Conservation (phyloP, 148 eudicot species). For the Silene uniflora region DNA sequence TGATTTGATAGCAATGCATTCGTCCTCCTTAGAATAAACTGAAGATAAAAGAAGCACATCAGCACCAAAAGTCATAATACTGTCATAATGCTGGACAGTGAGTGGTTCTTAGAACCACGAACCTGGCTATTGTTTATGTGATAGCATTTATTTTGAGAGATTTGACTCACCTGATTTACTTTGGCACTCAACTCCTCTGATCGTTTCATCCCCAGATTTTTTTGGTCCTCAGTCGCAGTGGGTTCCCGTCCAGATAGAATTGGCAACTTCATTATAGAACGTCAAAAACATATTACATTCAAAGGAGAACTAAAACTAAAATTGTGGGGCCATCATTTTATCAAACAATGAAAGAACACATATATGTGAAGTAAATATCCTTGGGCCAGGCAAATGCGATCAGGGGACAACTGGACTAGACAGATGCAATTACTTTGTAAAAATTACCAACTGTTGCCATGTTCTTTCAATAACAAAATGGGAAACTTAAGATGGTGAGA, state of each 20-base stretch:
- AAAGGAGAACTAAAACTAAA: background rate
- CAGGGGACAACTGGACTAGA: background rate
- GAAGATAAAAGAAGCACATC: conserved; percentile 25
- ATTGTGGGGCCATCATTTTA: background rate
- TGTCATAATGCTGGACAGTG: background rate
- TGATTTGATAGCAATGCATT: conserved; percentile 93
- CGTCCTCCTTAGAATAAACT: conserved; percentile 97
- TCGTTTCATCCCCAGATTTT: conserved; percentile 57
- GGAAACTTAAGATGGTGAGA: background rate
- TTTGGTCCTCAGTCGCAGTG: conserved; percentile 66
- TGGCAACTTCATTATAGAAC: conserved; percentile 49
- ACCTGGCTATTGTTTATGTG: background rate
- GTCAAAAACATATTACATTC: conserved; percentile 16
- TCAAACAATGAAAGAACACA: conserved; percentile 5
- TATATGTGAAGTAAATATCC: conserved; percentile 1
- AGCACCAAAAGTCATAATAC: background rate
- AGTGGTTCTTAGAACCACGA: background rate
- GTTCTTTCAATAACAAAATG: background rate
- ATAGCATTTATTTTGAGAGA: background rate
- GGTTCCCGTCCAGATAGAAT: conserved; percentile 94
- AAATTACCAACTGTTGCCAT: background rate
- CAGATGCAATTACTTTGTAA: background rate
- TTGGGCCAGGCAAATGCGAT: background rate
- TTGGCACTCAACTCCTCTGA: conserved; percentile 85
- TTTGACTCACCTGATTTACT: conserved; percentile 75